These are phyloP conservation scores for Asterochloris sp. DNA, from an alignment of 139 green algal genomes.

Conservation along the genomic window DNA sequence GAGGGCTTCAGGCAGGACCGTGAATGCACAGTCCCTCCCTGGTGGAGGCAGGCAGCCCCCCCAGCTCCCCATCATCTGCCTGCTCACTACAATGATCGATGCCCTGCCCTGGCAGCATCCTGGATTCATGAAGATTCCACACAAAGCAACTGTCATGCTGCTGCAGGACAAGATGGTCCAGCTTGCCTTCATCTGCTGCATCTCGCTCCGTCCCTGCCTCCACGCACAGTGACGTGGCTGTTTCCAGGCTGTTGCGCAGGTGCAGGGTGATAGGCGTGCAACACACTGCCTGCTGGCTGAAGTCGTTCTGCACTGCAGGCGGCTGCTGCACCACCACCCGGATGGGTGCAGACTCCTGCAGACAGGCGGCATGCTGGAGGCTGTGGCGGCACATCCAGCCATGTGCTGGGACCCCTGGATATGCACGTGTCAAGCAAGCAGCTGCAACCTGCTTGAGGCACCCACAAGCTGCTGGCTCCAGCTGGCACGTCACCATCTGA, in stretches of 20 bases:
- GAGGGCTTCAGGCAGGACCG: too few species aligned
- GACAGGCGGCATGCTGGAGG: background rate
- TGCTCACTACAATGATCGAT: background rate
- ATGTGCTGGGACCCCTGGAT: background rate
- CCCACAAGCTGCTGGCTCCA: background rate
- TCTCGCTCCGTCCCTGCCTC: slow-evolving; percentile 18
- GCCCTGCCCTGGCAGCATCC: background rate
- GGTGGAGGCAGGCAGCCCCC: background rate
- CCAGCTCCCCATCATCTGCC: background rate
- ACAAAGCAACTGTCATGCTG: background rate
- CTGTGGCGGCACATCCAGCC: background rate
- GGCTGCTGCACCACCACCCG: slow-evolving; percentile 14
- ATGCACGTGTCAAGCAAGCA: background rate
- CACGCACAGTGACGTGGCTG: slow-evolving; percentile 29
- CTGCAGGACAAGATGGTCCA: background rate
- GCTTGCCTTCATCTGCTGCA: background rate
- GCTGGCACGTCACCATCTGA: background rate
- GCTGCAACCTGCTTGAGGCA: background rate
- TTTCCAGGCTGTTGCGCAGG: slow-evolving; percentile 53
- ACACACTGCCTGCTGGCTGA: slow-evolving; percentile 37
- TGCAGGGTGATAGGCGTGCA: slow-evolving; percentile 44
- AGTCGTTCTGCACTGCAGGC: slow-evolving; percentile 46
- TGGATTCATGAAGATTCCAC: background rate
- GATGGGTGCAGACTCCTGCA: slow-evolving; percentile 19
- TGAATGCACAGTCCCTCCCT: too few species aligned